Base-by-base conservation (phyloP, 768 basidiomycete genomes). In the Tulasnella sp. region DNA sequence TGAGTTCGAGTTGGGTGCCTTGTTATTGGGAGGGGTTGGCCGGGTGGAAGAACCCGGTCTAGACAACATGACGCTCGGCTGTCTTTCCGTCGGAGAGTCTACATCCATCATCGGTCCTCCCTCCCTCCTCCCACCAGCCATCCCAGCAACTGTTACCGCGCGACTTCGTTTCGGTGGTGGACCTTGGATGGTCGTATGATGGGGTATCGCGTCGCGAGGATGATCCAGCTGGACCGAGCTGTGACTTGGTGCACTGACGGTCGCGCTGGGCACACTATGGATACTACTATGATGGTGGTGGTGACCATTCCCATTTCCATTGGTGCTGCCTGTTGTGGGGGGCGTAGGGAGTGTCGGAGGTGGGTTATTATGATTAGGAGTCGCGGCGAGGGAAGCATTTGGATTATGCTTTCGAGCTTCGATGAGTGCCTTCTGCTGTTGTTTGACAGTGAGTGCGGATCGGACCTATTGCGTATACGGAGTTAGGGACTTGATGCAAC, bases 371-470 rank as follows among this genome's bases (percentile, higher is more conserved):
- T 7, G 7, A 19, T 8, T n/a, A 19, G 24, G 29, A 13, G 51
- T 32, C n/a, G n/a, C n/a, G n/a, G n/a, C n/a, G 23, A 24, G 23
- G 4, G 60, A 56, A 2, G 45, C 49, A n/a, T 56, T 63, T 23
- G 62, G 45, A 42, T 56, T 61, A 34, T 17, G 38, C 30, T 55
- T 41, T 8, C 61, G 58, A 32, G 59, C 60, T 19, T 63, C 51
- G 44, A 63, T 63, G 13, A 63, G 51, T 15, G 61, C 61, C 23
- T 63, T 60, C 47, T 63, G 62, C 49, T 63, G 62, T 23, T 62
- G 61, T 51, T 63, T 63, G 26, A 63, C 34, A 17, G 50, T 26
- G 21, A 63, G 42, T 4, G 62, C 62, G 7, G 27, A 43, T 26
- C 51, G 59, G 42, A 63, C 61, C 44, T 62, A 49, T 4, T 10